Evolutionary conservation across 2,329 filamentous ascomycete species (phyloP).

Genomic region (Cladosporium sp.): DNA sequence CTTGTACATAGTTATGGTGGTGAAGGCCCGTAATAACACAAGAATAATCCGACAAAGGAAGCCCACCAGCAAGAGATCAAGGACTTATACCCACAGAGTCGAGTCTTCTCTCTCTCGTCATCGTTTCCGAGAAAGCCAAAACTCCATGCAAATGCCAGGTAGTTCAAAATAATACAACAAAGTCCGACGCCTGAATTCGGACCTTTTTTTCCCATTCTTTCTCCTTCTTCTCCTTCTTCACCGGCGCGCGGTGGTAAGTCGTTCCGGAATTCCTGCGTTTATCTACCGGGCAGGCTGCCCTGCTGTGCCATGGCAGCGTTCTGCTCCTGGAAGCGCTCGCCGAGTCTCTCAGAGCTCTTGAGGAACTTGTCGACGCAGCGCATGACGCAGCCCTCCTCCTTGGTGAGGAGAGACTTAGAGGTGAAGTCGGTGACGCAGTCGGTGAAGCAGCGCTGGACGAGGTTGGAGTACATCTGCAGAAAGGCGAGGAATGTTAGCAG

Average conservation of each 20-base stretch:
- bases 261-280: background rate
- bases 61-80: background rate
- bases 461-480: conserved; percentile 63
- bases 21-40: conserved; percentile 9
- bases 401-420: conserved; percentile 83
- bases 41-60: background rate
- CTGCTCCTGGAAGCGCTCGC: conserved; percentile 81
- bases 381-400: conserved; percentile 87
- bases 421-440: conserved; percentile 98
- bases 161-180: conserved; percentile 6
- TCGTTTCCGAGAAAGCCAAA: conserved; percentile 6
- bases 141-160: conserved; percentile 20
- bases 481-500: background rate
- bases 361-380: conserved; percentile 96
- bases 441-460: conserved; percentile 88
- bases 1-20: conserved; percentile 5
- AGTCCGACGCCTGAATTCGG: background rate
- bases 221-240: background rate
- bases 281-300: conserved; percentile 39
- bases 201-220: background rate
- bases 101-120: background rate
- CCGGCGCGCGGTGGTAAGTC: background rate
- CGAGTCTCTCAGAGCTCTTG: conserved; percentile 83
- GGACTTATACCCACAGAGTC: conserved; percentile 3
- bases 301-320: conserved; percentile 64